Evolutionary conservation across 805 yeast species (phyloP).

Genomic region (Ogataea kodamae): DNA sequence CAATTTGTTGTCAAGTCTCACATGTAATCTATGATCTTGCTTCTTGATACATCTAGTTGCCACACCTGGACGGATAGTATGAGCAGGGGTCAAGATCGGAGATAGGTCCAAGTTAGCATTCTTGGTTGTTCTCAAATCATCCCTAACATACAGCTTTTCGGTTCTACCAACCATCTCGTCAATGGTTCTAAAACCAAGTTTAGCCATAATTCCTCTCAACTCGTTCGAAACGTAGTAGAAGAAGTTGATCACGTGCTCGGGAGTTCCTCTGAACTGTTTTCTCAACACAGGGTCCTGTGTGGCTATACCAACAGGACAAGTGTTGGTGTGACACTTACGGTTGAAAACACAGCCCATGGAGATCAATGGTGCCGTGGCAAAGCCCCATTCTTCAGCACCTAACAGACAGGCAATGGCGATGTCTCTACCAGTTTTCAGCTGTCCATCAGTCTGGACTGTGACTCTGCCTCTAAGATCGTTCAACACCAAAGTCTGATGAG

Average conservation of each 20-base stretch:
- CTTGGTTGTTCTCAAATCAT: conserved; percentile 81
- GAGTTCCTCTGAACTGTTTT: conserved; percentile 91
- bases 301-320: conserved; percentile 98
- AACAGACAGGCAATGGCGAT: conserved; percentile 92
- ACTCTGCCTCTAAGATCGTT: conserved; percentile 96
- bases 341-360: conserved; percentile 97
- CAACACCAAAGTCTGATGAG: conserved; percentile 94
- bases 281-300: conserved; percentile 95
- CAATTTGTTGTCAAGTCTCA: conserved; percentile 90
- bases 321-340: conserved; percentile 89
- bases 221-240: conserved; percentile 94
- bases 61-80: conserved; percentile 93
- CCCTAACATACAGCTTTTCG: conserved; percentile 82
- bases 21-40: conserved; percentile 91
- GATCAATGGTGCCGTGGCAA: conserved; percentile 94
- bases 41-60: conserved; percentile 88
- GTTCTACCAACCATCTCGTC: conserved; percentile 99
- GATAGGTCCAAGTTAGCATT: conserved; percentile 87
- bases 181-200: conserved; percentile 89
- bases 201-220: conserved; percentile 89
- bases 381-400: conserved; percentile 98
- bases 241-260: conserved; percentile 97
- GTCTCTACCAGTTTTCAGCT: conserved; percentile 94
- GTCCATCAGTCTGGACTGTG: conserved; percentile 97
- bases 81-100: conserved; percentile 96